These are phyloP conservation scores for Plantago ovata DNA, from an alignment of 257 asterid genomes.

Conservation along the genomic window DNA sequence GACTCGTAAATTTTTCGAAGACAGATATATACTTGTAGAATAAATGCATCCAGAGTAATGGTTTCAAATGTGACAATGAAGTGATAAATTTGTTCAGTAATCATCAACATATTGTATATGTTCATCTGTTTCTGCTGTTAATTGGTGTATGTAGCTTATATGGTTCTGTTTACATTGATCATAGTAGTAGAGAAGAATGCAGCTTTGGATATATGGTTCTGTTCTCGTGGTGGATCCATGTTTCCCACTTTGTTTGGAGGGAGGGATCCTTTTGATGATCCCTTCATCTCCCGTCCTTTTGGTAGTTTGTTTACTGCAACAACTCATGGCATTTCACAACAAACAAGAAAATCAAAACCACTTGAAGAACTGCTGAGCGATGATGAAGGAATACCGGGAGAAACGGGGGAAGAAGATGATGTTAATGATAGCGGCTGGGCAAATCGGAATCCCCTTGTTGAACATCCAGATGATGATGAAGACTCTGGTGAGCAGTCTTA, in stretches of 20 bases:
- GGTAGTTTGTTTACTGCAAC: constrained; percentile 30
- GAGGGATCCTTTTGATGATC: constrained; percentile 65
- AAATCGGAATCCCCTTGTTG: constrained; percentile 54
- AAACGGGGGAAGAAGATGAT: constrained; percentile 18
- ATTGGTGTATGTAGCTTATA: too few relatives aligned
- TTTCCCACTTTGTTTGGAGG: constrained; percentile 49
- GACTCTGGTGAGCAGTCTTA: constrained; percentile 35
- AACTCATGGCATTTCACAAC: constrained; percentile 18
- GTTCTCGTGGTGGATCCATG: constrained; percentile 22
- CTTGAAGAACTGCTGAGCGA: constrained; percentile 65
- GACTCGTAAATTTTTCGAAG: too few relatives aligned
- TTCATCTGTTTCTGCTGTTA: too few relatives aligned
- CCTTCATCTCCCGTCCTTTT: constrained; percentile 51
- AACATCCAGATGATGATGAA: constrained; percentile 87
- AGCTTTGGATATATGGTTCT: constrained; percentile 9
- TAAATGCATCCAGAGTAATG: too few relatives aligned
- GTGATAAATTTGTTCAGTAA: too few relatives aligned
- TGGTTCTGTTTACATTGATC: too few relatives aligned
- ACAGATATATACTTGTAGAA: too few relatives aligned
- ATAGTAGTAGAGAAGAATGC: too few relatives aligned
- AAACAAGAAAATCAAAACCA: constrained; percentile 22
- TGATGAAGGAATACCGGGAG: constrained; percentile 28
- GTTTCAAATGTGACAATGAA: too few relatives aligned
- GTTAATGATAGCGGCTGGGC: constrained; percentile 21
- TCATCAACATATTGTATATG: too few relatives aligned